Base-by-base conservation (phyloP, 352 stramenopile species). In the Phytophthora agathidicida region DNA sequence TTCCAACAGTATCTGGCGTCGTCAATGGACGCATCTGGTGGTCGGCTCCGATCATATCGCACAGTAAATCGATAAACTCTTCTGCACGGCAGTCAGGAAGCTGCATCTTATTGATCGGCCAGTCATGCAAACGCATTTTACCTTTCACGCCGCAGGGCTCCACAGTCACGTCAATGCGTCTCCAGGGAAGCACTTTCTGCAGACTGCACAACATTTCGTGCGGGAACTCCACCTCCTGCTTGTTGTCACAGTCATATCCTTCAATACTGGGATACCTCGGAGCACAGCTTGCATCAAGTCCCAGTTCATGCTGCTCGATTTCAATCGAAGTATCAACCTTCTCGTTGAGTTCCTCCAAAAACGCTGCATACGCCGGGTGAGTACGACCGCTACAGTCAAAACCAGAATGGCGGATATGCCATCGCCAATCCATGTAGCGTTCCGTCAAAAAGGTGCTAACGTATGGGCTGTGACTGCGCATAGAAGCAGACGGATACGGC, bases 31-130 rank as follows among this genome's bases (percentile, higher is more conserved):
- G 62, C 52, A 88, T 71, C 0, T 71, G 32, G 44, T 93, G 83
- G 52, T 93, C 81, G 11, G 55, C 56, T 30, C 70, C 74, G 28
- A 93, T 64, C 55, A 93, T 80, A 45, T 89, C 74, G 41, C 72
- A 83, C 6, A 93, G 37, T n/a, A 93, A 35, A 16, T 91, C 75
- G 36, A 93, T 91, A 37, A 91, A 91, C 48, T 91, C 80, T 39
- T 82, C 51, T 1, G 81, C 80, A 22, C 64, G 57, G 57, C 81
- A 91, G n/a, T 80, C 81, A 6, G 67, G 60, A 30, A 69, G 71
- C 48, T 91, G 78, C 76, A 87, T 88, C 60, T 91, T 91, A 72
- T 75, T 86, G 49, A 91, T 84, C 9, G 77, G 56, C 84, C 84
- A 93, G 69, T 90, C 82, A 44, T 93, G 84, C n/a, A 93, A 71